These are phyloP conservation scores for Exophiala sp. DNA, from an alignment of 2,329 filamentous ascomycete species.

Conservation along the genomic window DNA sequence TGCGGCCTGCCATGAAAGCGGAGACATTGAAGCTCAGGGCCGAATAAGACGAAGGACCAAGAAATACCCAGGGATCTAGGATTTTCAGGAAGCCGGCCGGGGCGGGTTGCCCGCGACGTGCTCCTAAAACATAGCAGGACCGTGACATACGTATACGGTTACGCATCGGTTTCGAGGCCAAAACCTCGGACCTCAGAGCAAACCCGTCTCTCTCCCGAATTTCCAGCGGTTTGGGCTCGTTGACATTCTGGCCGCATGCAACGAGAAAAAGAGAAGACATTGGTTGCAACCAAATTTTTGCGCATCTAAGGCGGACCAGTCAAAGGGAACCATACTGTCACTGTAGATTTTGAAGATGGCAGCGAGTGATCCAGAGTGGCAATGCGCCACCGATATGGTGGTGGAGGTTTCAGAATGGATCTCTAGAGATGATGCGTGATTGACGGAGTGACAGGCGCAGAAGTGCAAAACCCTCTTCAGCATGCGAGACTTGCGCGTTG, in stretches of 20 bases:
- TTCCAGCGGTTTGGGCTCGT: neutral
- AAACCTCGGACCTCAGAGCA: too few relatives aligned
- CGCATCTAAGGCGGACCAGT: neutral
- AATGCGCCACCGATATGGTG: neutral
- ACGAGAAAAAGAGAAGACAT: neutral
- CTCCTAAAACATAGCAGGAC: neutral
- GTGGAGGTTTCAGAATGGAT: neutral
- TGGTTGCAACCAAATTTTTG: neutral
- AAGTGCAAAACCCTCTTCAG: conserved; percentile 1
- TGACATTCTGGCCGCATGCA: neutral
- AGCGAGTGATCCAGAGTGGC: neutral
- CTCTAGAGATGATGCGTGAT: neutral
- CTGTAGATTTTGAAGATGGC: neutral
- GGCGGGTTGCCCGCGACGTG: neutral
- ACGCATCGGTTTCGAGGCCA: neutral
- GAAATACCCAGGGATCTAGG: neutral
- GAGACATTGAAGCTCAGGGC: conserved; percentile 2
- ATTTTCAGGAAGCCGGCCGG: neutral
- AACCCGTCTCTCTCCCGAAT: too few relatives aligned
- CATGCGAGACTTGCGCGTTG: conserved; percentile 3
- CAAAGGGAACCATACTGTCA: neutral
- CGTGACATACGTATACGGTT: neutral
- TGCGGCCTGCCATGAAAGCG: conserved; percentile 13
- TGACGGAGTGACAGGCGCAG: conserved; percentile 2
- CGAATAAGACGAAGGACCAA: neutral